Conservation (phyloP, 192 early-diverging fungal genomes). For the Podila epicladia region DNA sequence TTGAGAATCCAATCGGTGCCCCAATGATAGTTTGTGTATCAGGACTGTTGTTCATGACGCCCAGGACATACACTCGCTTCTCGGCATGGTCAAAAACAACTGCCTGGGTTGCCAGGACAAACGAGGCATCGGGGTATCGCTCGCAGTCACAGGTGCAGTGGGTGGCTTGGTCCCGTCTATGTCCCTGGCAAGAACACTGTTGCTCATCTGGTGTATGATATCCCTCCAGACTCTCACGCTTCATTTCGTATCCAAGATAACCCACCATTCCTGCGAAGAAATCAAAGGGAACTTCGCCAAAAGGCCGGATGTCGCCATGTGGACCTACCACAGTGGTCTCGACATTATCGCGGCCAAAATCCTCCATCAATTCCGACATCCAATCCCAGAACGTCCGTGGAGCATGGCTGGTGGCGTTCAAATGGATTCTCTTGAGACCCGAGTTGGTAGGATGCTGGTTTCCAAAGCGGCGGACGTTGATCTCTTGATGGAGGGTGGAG, state of each 20-base stretch:
- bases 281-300: slow-evolving; percentile 46
- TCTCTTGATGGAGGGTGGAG: slow-evolving; percentile 41
- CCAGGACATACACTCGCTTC: slow-evolving; percentile 48
- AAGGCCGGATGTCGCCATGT: slow-evolving; percentile 15
- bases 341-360: slow-evolving; percentile 27
- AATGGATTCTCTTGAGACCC: slow-evolving; percentile 20
- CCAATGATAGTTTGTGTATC: slow-evolving; percentile 8
- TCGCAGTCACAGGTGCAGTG: slow-evolving; percentile 21
- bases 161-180: not conserved
- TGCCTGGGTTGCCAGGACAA: slow-evolving; percentile 80
- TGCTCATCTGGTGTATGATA: slow-evolving; percentile 55
- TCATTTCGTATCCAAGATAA: slow-evolving; percentile 96
- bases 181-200: slow-evolving; percentile 32
- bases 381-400: slow-evolving; percentile 72
- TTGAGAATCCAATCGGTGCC: slow-evolving; percentile 14
- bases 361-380: slow-evolving; percentile 58
- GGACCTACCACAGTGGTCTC: slow-evolving; percentile 20
- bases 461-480: slow-evolving; percentile 15
- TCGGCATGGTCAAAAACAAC: slow-evolving; percentile 76
- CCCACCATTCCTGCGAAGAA: slow-evolving; percentile 92
- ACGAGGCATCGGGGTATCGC: slow-evolving; percentile 74
- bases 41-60: slow-evolving; percentile 31
- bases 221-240: slow-evolving; percentile 74
- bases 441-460: not conserved
- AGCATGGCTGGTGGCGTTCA: slow-evolving; percentile 3